Evolutionary conservation across 73 alveolate genomes (phyloP), one percentile per base, ranked within the genome.

Genomic region (Tetrahymena borealis): DNA sequence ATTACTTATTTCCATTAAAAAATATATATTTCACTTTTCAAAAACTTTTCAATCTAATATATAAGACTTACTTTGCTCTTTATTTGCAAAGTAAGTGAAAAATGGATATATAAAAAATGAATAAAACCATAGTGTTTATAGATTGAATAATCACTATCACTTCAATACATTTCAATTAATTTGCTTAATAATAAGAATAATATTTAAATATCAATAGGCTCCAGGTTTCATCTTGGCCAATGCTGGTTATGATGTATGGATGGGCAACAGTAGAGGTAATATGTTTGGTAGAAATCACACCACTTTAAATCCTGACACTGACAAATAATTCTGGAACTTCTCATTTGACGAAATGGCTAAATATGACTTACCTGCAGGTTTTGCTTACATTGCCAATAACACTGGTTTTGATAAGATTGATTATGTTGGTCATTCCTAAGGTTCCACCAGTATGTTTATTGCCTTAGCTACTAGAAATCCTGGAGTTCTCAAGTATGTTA

Each of bases 361-460:
- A 39, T 92, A 95, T 91, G 99, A 98, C 92, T 90, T 97, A 32
- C 99, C 99, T 8, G 98, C 99, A 0, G 96, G 90, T 5, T 96
- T 98, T 38, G 96, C 96, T 38, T 98, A 93, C 92, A 96, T 98
- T 39, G 95, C 77, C 32, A 32, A 92, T 90, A 24, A 38, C 37
- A 98, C 99, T 41, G 96, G 96, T 9, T 60, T 60, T 60, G 95
- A 94, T 28, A 93, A 97, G 91, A 91, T 98, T n/a, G 79, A 97
- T 24, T 98, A 98, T 93, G 93, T 98, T 32, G 99, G 99, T 7
- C 99, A 98, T 94, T 98, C 99, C n/a, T 97, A 98, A 95, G 99
- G 99, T 11, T 96, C 99, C 1, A 93, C 99, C 43, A 95, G 96
- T 91, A 95, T 98, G 99, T 97, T 97, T 90, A 95, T 95, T 85